Evolutionary conservation across 495 filamentous ascomycete species (phyloP).

Genomic region (Neurospora pannonica): DNA sequence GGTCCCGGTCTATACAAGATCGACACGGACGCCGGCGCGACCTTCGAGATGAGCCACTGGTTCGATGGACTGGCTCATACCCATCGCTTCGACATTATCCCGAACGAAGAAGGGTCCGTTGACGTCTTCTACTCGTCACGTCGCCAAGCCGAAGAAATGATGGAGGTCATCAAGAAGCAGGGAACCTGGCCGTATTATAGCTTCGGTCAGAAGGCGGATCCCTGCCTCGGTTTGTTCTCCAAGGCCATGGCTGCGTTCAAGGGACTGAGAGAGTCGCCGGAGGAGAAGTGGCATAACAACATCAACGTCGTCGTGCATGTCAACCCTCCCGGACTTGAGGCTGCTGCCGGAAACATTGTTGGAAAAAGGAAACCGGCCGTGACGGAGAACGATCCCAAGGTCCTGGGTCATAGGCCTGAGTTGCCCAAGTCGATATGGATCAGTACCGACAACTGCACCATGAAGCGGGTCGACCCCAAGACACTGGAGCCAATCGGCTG

Average conservation of each 20-base stretch:
- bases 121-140: slow-evolving; percentile 66
- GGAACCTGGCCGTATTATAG: slow-evolving; percentile 38
- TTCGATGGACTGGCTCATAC: slow-evolving; percentile 72
- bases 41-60: slow-evolving; percentile 57
- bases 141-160: slow-evolving; percentile 45
- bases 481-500: slow-evolving; percentile 62
- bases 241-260: slow-evolving; percentile 53
- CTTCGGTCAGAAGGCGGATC: slow-evolving; percentile 59
- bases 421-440: slow-evolving; percentile 42
- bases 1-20: slow-evolving; percentile 56
- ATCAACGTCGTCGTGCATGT: slow-evolving; percentile 52
- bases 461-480: slow-evolving; percentile 54
- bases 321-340: slow-evolving; percentile 38
- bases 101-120: slow-evolving; percentile 15
- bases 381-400: not conserved
- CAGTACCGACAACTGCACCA: slow-evolving; percentile 47
- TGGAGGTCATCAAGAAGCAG: slow-evolving; percentile 43
- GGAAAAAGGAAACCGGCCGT: not conserved
- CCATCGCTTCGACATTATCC: slow-evolving; percentile 60
- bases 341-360: slow-evolving; percentile 23
- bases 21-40: slow-evolving; percentile 44
- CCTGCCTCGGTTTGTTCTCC: slow-evolving; percentile 56
- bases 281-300: slow-evolving; percentile 28
- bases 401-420: slow-evolving; percentile 9
- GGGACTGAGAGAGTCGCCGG: not conserved